A percentile compares a stretch with the other conserved stretches of the same genome.
Evolutionary conservation across 2,329 filamentous ascomycete species (phyloP).

Genomic region (Hirsutella thompsonii): DNA sequence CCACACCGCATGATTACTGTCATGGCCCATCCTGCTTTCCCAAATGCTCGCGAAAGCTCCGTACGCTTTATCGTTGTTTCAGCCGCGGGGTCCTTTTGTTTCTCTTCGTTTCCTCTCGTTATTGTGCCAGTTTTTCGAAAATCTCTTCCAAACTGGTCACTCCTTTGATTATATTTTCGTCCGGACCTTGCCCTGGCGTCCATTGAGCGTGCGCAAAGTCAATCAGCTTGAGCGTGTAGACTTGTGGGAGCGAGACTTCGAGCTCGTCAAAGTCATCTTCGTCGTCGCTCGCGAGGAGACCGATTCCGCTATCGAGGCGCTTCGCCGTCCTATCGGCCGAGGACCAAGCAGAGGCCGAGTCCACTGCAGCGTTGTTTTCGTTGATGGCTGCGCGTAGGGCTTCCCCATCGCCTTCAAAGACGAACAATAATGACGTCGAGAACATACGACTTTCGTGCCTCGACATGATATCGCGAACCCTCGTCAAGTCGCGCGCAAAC

Average conservation of each 20-base stretch:
- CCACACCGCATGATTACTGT: no score
- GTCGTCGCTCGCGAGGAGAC: slow-evolving; percentile 28
- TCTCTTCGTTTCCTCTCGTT: no score
- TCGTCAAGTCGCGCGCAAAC: slow-evolving; percentile 39
- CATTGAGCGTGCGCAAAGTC: slow-evolving; percentile 92
- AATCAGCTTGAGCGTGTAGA: slow-evolving; percentile 77
- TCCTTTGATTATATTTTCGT: slow-evolving; percentile 70
- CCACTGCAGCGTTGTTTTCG: slow-evolving; percentile 36
- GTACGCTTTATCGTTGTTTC: no score
- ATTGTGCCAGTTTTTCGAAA: slow-evolving; percentile 49
- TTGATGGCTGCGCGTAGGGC: slow-evolving; percentile 39
- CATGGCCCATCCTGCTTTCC: no score
- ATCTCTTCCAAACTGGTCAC: slow-evolving; percentile 60
- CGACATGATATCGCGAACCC: slow-evolving; percentile 39
- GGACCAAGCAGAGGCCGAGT: slow-evolving; percentile 31
- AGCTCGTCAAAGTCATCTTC: slow-evolving; percentile 36
- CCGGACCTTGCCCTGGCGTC: slow-evolving; percentile 68
- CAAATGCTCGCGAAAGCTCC: no score
- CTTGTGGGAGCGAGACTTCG: slow-evolving; percentile 41
- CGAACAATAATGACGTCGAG: slow-evolving; percentile 47
- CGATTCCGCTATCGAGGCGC: slow-evolving; percentile 44
- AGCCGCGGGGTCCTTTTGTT: no score
- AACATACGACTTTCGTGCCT: slow-evolving; percentile 50
- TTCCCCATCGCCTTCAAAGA: slow-evolving; percentile 50
- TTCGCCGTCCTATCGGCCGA: slow-evolving; percentile 20